A percentile compares a stretch with the other conserved stretches of the same genome.
These are phyloP conservation scores for Xylaria palmicola DNA, from an alignment of 495 filamentous ascomycete species.

Conservation along the genomic window DNA sequence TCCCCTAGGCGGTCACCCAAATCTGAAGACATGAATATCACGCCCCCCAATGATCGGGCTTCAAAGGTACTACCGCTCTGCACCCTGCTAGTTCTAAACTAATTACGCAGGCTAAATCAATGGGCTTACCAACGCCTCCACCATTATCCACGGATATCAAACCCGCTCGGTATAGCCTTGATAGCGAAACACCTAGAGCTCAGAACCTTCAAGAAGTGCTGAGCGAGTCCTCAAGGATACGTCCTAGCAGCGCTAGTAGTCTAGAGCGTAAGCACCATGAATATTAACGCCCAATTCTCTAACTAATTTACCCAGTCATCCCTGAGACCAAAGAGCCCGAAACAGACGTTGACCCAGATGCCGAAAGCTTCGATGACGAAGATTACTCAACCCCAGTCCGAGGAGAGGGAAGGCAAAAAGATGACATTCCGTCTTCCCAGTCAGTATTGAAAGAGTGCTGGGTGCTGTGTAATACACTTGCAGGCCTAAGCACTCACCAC, in stretches of 20 bases:
- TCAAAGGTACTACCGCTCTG: conserved; percentile 33
- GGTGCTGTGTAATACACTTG: conserved; percentile 90
- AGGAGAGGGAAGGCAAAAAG: conserved; percentile 19
- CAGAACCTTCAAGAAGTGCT: conserved; percentile 71
- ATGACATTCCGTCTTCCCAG: conserved; percentile 70
- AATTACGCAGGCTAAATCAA: conserved; percentile 41
- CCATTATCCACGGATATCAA: conserved; percentile 68
- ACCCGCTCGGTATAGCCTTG: conserved; percentile 60
- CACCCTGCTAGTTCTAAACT: conserved; percentile 20
- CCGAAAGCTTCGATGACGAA: conserved; percentile 35
- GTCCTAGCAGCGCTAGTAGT: conserved; percentile 57
- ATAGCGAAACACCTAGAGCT: conserved; percentile 76
- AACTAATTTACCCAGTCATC: conserved; percentile 41
- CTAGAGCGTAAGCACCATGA: conserved; percentile 63
- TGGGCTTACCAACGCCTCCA: conserved; percentile 48
- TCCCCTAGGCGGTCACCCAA: conserved; percentile 26
- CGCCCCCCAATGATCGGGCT: conserved; percentile 25
- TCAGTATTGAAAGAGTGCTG: conserved; percentile 85
- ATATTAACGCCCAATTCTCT: neutral
- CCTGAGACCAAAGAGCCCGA: conserved; percentile 46
- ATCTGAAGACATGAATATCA: conserved; percentile 25
- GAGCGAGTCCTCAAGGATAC: conserved; percentile 41
- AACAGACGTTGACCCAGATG: conserved; percentile 34
- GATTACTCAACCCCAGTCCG: conserved; percentile 43
- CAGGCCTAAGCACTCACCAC: conserved; percentile 80